phyloP scores from a whole-genome alignment of 2,329 filamentous ascomycete species.

The Aspergillus arachidicola region DNA sequence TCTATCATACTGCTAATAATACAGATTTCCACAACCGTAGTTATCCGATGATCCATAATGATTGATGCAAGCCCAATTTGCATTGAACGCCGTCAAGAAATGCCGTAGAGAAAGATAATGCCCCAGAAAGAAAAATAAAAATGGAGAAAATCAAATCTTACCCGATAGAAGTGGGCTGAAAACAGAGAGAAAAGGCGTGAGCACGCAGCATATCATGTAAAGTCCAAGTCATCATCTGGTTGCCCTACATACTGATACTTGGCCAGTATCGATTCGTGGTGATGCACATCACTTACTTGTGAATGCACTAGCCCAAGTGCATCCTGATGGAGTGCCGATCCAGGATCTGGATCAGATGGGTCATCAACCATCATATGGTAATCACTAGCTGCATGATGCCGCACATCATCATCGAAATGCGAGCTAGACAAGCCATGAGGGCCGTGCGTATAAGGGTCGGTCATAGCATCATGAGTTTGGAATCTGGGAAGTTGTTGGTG shows the following conservation, averaged over 20 bases:
- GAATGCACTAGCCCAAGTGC: conserved; percentile 43
- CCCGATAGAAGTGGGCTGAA: neutral
- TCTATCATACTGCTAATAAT: neutral
- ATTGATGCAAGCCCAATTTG: neutral
- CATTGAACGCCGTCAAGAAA: neutral
- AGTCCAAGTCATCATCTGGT: conserved; percentile 36
- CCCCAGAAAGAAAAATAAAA: neutral
- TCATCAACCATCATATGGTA: conserved; percentile 49
- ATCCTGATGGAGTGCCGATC: conserved; percentile 37
- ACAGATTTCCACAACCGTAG: neutral
- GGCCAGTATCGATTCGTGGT: conserved; percentile 43
- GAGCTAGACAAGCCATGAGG: conserved; percentile 34
- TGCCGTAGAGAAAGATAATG: neutral
- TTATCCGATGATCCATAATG: neutral
- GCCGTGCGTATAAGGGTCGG: conserved; percentile 36
- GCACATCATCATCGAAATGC: conserved; percentile 43
- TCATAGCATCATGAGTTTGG: conserved; percentile 41
- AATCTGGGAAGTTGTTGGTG: conserved; percentile 47
- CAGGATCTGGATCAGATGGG: conserved; percentile 37
- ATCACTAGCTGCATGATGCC: conserved; percentile 40
- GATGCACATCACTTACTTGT: conserved; percentile 38
- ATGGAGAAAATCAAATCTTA: neutral
- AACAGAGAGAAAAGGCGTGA: neutral
- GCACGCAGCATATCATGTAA: conserved; percentile 13
- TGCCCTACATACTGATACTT: conserved; percentile 44